These are phyloP conservation scores for Boletellus deceptivus DNA, from an alignment of 1,284 basidiomycete species.

Conservation along the genomic window DNA sequence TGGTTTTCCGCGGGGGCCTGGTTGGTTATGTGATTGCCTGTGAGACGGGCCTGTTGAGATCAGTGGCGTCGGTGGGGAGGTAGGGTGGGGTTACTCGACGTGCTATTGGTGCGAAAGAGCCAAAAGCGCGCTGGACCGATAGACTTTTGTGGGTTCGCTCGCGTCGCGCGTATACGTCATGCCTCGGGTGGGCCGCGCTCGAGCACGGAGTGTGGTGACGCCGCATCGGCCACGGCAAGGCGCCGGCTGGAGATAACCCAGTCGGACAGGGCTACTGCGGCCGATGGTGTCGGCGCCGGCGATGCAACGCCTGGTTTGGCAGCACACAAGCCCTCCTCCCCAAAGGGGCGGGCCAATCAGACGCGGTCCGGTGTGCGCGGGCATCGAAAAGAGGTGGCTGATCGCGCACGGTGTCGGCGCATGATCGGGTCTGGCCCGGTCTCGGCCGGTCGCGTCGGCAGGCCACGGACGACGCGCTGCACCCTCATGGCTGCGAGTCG, in stretches of 20 bases:
- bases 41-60: slow-evolving; percentile 4
- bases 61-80: slow-evolving; percentile 15
- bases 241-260: slow-evolving; percentile 1
- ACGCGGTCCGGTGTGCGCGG: too few relatives aligned
- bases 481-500: slow-evolving; percentile 15
- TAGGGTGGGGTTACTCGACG: not conserved
- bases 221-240: not conserved
- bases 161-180: slow-evolving; percentile 4
- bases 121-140: slow-evolving; percentile 1
- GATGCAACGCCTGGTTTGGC: slow-evolving; percentile 5
- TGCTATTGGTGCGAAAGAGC: not conserved
- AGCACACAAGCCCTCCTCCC: not conserved
- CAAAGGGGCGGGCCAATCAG: too few relatives aligned
- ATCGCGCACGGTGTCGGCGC: too few relatives aligned
- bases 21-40: slow-evolving; percentile 16
- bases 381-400: too few relatives aligned
- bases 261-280: slow-evolving; percentile 11
- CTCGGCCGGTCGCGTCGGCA: too few relatives aligned
- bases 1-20: not conserved
- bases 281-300: slow-evolving; percentile 20
- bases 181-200: too few relatives aligned
- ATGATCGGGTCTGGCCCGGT: too few relatives aligned
- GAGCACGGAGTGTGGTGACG: too few relatives aligned
- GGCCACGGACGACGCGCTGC: too few relatives aligned
- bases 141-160: slow-evolving; percentile 8